phyloP scores from a whole-genome alignment of 176 grass and related monocot genomes.

The Lolium multiflorum region DNA sequence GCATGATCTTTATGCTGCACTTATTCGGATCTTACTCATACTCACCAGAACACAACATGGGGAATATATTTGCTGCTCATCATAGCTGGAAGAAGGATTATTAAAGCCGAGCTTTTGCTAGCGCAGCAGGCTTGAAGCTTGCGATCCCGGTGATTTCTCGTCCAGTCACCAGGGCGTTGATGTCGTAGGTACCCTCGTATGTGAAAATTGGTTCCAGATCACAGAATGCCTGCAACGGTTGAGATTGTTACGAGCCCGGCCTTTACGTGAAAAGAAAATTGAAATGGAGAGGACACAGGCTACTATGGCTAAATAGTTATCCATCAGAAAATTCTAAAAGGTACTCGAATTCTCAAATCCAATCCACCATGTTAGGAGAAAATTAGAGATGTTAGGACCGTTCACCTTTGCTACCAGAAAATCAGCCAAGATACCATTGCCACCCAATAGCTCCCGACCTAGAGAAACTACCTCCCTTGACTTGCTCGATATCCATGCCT shows the following conservation, averaged over 20 bases:
- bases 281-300: neutral
- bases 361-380: neutral
- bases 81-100: neutral
- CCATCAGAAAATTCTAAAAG: neutral
- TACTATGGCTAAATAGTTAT: neutral
- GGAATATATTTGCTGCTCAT: neutral
- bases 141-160: slow-evolving; percentile 84
- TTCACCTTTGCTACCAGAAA: slow-evolving; percentile 95
- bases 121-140: slow-evolving; percentile 70
- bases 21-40: slow-evolving; percentile 14
- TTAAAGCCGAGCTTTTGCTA: slow-evolving; percentile 62
- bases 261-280: neutral
- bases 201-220: slow-evolving; percentile 85
- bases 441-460: slow-evolving; percentile 85
- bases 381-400: neutral
- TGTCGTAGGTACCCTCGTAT: slow-evolving; percentile 86
- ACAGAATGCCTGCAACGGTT: slow-evolving; percentile 66
- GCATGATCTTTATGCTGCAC: neutral
- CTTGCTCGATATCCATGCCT: slow-evolving; percentile 83
- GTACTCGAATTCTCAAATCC: neutral
- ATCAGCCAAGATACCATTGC: slow-evolving; percentile 96
- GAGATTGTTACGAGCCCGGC: neutral
- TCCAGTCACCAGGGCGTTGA: slow-evolving; percentile 77
- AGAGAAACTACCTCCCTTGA: slow-evolving; percentile 89
- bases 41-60: slow-evolving; percentile 1